Evolutionary conservation across 75 land plant species (phyloP).

Genomic region (Chamaecyparis obtusa): DNA sequence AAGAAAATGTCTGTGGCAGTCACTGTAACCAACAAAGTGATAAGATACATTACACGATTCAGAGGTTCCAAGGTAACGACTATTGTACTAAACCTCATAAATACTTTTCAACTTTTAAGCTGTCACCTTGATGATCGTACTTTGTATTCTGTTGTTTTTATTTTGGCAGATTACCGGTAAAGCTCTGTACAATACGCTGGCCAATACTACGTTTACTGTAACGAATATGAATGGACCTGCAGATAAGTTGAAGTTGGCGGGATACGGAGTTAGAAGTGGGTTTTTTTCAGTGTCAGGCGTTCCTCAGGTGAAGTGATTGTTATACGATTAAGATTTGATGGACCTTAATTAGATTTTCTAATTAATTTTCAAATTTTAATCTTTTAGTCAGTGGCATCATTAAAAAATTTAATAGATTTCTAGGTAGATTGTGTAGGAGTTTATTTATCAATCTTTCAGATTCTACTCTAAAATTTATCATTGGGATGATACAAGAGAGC

Average conservation of each 20-base stretch:
- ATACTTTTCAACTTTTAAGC: too few relatives aligned
- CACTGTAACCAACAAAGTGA: constrained; percentile 28
- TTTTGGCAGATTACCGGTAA: constrained; percentile 38
- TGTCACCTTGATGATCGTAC: too few relatives aligned
- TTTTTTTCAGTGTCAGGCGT: neutral
- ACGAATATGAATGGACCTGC: constrained; percentile 69
- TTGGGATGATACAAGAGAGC: too few relatives aligned
- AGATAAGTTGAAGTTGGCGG: constrained; percentile 53
- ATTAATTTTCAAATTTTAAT: too few relatives aligned
- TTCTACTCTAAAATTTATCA: too few relatives aligned
- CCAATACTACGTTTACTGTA: constrained; percentile 57
- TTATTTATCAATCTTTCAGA: too few relatives aligned
- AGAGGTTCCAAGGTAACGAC: constrained; percentile 45
- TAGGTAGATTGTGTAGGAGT: too few relatives aligned
- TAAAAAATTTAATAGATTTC: too few relatives aligned
- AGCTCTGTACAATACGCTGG: constrained; percentile 25
- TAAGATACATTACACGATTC: constrained; percentile 25
- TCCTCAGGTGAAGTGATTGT: neutral
- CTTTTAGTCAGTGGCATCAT: too few relatives aligned
- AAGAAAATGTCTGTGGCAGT: constrained; percentile 59
- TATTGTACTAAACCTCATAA: constrained; percentile 20
- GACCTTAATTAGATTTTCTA: too few relatives aligned
- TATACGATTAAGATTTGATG: too few relatives aligned
- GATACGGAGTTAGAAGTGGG: neutral
- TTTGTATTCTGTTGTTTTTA: too few relatives aligned